Base-by-base conservation (phyloP, 331 rosid genomes). In the Quercus lobata region DNA sequence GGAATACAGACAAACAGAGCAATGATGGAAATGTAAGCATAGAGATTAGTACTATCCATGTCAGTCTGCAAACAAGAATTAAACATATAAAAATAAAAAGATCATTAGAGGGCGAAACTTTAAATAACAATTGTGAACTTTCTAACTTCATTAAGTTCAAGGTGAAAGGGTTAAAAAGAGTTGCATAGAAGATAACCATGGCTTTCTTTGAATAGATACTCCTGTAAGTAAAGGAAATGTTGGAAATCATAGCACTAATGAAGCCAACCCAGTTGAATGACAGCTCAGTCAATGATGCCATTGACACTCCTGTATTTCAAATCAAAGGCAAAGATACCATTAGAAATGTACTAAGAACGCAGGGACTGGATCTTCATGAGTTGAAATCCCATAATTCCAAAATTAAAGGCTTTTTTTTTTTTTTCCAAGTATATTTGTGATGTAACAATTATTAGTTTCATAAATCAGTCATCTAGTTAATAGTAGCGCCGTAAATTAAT, bases 1-100 rank as follows among this genome's bases (percentile, higher is more conserved):
- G 98, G 98, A 80, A 94, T 79, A 82, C 98, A 94, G 82, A 94
- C 89, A 76, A 94, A 6, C 68, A 94, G 93, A 71, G 98, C 98
- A 57, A 94, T 94, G 88, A 94, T 92, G 30, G 98, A 91, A 74
- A 94, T 94, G 83, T 94, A 93, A 72, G 97, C 97, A 79, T 93
- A 93, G 83, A 93, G 17, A 81, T 93, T 93, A 57, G 97, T 93
- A 81, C 97, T 93, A 17, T 93, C 98, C 98, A 93, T 78, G 73
- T 90, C 98, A 76, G 98, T 94, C 98, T 94, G 97, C 92, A 87
- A 73, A 49, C 5, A 49, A 49, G 54, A 69, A 76, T 66, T 25
- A 81, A 24, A 17, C 54, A 8, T 4, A 54, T 19, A 15, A 57
- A 75, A 65, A 76, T 19, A 15, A 52, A 60, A 60, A 8, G 54